Evolutionary conservation across 202 grass and related monocot species (phyloP).

Genomic region (Thinopyrum obtusiflorum): DNA sequence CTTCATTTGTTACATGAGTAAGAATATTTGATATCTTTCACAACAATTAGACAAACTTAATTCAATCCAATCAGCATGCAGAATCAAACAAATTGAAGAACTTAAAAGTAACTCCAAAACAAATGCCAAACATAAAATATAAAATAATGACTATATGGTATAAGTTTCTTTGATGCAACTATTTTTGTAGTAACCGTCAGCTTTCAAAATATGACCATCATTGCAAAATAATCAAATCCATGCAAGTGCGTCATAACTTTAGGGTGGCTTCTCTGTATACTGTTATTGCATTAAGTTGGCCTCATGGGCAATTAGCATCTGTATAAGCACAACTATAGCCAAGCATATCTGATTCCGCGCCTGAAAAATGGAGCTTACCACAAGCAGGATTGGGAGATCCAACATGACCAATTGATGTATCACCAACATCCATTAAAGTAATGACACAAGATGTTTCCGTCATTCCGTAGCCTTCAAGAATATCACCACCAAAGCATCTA

Average conservation of each 20-base stretch:
- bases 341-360: background rate
- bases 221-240: background rate
- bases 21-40: background rate
- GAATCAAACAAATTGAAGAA: slow-evolving; percentile 5
- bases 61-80: background rate
- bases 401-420: slow-evolving; percentile 76
- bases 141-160: background rate
- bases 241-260: background rate
- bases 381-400: slow-evolving; percentile 77
- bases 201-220: background rate
- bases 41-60: background rate
- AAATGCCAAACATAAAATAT: background rate
- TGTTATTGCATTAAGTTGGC: slow-evolving; percentile 8
- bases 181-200: slow-evolving; percentile 4
- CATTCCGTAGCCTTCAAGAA: slow-evolving; percentile 99
- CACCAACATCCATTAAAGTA: slow-evolving; percentile 55
- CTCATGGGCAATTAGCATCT: slow-evolving; percentile 8
- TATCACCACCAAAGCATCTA: slow-evolving; percentile 87
- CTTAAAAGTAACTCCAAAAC: background rate
- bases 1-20: slow-evolving; percentile 10
- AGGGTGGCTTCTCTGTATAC: background rate
- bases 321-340: background rate
- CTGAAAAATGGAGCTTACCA: slow-evolving; percentile 33
- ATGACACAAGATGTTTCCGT: slow-evolving; percentile 97
- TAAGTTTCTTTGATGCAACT: slow-evolving; percentile 10